Conservation (phyloP, 2,329 filamentous ascomycete species). For the Fusarium lyarnte region DNA sequence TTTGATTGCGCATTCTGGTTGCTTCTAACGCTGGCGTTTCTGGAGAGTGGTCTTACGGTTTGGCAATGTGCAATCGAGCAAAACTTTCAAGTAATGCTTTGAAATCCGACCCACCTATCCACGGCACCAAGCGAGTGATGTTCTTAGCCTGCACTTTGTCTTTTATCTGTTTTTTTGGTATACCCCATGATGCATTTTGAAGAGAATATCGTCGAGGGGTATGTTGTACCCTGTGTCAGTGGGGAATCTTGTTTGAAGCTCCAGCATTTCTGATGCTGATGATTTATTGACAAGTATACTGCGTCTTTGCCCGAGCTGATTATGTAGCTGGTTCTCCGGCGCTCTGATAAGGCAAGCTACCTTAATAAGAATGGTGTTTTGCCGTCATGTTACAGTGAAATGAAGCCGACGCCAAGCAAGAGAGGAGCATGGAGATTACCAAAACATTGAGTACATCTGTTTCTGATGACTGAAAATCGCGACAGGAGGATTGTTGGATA, state of each 20-base stretch:
- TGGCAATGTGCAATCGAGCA: constrained; percentile 13
- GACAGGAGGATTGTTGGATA: not conserved
- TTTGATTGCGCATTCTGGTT: constrained; percentile 21
- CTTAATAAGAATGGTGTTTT: not conserved
- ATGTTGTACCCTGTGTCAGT: constrained; percentile 12
- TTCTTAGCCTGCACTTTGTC: constrained; percentile 2
- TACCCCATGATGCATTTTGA: constrained; percentile 39
- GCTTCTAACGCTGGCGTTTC: constrained; percentile 29
- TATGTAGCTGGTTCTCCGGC: not conserved
- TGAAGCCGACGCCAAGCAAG: not conserved
- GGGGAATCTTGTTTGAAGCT: constrained; percentile 17
- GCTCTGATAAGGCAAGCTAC: not conserved
- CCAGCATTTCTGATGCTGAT: constrained; percentile 29
- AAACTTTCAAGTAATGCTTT: constrained; percentile 4
- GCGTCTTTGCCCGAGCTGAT: constrained; percentile 13
- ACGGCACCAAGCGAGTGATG: constrained; percentile 21
- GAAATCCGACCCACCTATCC: not conserved
- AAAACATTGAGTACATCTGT: not conserved
- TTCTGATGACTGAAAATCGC: not conserved
- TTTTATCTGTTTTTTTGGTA: constrained; percentile 36
- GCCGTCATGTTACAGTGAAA: not conserved
- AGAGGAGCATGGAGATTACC: not conserved
- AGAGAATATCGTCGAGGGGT: constrained; percentile 25
- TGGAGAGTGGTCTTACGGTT: constrained; percentile 14
- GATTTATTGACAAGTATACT: constrained; percentile 13